A percentile compares a stretch with the other conserved stretches of the same genome.
Evolutionary conservation across 2,329 filamentous ascomycete genomes (phyloP).

Genomic region (Didymellaceae sp.): DNA sequence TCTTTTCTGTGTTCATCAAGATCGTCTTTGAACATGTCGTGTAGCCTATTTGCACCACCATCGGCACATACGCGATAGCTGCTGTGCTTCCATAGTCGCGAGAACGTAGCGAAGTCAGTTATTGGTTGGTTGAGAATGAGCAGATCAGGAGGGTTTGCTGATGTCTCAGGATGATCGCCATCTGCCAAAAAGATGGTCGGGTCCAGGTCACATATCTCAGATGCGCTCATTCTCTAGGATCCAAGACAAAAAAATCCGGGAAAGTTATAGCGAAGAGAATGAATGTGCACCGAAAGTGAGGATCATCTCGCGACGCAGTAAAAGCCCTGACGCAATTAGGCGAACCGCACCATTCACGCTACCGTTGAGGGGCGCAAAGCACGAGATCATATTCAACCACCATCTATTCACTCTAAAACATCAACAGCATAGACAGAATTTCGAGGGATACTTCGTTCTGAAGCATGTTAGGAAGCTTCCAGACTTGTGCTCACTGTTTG

Average conservation of each 20-base stretch:
- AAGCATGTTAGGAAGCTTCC: no score
- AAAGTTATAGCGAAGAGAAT: no score
- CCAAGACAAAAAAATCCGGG: background rate
- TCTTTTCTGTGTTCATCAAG: slow-evolving; percentile 27
- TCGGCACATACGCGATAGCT: slow-evolving; percentile 80
- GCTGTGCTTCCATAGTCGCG: slow-evolving; percentile 59
- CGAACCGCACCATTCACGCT: slow-evolving; percentile 10
- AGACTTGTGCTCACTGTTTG: background rate
- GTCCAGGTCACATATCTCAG: slow-evolving; percentile 23
- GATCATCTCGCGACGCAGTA: no score
- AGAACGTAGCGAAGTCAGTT: slow-evolving; percentile 57
- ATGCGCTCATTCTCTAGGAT: slow-evolving; percentile 24
- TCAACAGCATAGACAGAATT: no score
- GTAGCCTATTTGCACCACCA: slow-evolving; percentile 83
- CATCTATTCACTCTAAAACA: background rate
- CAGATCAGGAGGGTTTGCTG: slow-evolving; percentile 41
- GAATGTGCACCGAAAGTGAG: background rate
- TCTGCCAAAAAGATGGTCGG: slow-evolving; percentile 39
- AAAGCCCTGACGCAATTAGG: slow-evolving; percentile 1
- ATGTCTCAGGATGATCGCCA: slow-evolving; percentile 23
- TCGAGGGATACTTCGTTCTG: no score
- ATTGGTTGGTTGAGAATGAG: slow-evolving; percentile 56
- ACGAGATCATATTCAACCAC: background rate
- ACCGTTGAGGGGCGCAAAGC: background rate
- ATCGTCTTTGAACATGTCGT: slow-evolving; percentile 54